Base-by-base conservation (phyloP, 1,139 yeast genomes). In the Nakaseomyces sp. region DNA sequence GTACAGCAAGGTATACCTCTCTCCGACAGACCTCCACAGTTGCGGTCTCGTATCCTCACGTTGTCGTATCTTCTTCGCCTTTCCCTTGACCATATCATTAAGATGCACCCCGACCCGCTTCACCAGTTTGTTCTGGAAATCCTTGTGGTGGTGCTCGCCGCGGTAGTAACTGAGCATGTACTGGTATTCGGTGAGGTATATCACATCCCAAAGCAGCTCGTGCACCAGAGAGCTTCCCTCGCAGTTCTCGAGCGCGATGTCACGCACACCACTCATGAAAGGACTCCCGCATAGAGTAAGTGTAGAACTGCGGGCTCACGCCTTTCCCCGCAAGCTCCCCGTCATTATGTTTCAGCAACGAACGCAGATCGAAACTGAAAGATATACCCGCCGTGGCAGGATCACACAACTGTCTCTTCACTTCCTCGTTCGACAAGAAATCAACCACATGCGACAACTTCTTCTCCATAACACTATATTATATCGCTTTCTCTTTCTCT, bases 191-290 rank as follows among this genome's bases (percentile, higher is more conserved):
- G 57, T 51, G 2, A 58, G 44, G 32, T 58, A 38, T 6, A 61
- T 57, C 10, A 59, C 46, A 45, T 60, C 61, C 65, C 65, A 61
- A 44, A 57, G 57, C 18, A 58, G 51, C 43, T 61, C 62, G 35
- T 53, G 50, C 24, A 51, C 45, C 8, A 41, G 40, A n/a, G 18
- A 31, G 13, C 42, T 42, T 10, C 37, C 26, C 7, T 38, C 17
- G 35, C 4, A 13, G 32, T 22, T 26, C 13, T 24, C 35, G n/a
- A 40, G n/a, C 36, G 48, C 47, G 49, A 46, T 55, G 64, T 58
- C 61, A 60, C 63, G 63, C 62, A 49, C 43, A 50, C 64, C 64
- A 60, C 48, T 56, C 56, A 18, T 47, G 47, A 44, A 53, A 58
- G 5, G 38, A 20, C n/a, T 35, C 38, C 38, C 38, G 38, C 38